Conservation (phyloP, 225 moss, liverwort and hornwort species). For the Neckera pumila region DNA sequence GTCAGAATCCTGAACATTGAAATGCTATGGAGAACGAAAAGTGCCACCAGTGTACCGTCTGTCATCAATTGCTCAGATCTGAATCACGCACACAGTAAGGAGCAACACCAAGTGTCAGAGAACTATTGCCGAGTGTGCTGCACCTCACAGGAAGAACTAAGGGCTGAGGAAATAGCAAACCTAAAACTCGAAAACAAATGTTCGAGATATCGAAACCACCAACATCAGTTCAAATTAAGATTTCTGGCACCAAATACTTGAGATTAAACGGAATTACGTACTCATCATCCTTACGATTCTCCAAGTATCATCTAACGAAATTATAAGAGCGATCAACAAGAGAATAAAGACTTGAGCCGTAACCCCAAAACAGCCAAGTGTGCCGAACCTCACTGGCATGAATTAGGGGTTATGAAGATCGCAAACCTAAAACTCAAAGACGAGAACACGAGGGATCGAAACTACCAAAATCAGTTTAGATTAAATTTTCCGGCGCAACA, state of each 20-base stretch:
- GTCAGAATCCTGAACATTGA: conserved; percentile 24
- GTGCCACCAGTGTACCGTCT: background rate
- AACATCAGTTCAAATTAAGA: background rate
- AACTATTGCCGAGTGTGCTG: background rate
- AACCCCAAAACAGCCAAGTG: background rate
- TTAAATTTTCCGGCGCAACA: background rate
- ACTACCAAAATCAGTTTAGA: background rate
- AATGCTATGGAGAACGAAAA: background rate
- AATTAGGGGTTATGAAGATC: background rate
- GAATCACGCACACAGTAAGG: background rate
- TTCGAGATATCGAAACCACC: background rate
- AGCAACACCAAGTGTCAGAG: background rate
- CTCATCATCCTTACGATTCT: background rate
- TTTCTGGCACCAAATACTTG: background rate
- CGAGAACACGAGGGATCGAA: background rate
- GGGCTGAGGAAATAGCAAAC: background rate
- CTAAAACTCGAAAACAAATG: background rate
- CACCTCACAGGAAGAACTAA: background rate
- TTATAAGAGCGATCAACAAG: background rate
- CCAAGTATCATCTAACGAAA: background rate
- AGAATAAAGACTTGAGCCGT: background rate
- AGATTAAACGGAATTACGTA: background rate
- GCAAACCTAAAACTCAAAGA: background rate
- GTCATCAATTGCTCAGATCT: conserved; percentile 18
- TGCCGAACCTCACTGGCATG: background rate